Evolutionary conservation across 805 yeast genomes (phyloP).

Genomic region (Yarrowia bubula): DNA sequence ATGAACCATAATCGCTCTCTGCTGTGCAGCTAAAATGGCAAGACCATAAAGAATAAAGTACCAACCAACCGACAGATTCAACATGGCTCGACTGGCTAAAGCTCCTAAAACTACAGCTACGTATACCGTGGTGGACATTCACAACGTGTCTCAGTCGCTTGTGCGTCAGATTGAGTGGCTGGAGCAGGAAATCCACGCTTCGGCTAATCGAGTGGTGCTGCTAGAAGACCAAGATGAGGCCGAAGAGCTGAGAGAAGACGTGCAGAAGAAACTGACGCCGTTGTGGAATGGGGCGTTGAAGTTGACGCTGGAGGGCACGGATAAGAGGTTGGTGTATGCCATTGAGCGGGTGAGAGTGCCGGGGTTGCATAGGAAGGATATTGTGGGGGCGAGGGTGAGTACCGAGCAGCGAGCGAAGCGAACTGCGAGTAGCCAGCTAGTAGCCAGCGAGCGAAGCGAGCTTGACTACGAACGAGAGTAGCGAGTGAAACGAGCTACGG

Average conservation of each 20-base stretch:
- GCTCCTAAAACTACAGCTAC: not conserved
- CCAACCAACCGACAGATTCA: not conserved
- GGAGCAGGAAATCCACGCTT: conserved; percentile 16
- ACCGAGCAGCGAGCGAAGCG: not conserved
- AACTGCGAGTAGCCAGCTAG: too few relatives aligned
- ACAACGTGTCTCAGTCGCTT: conserved; percentile 35
- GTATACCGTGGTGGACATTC: conserved; percentile 30
- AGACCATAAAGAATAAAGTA: conserved; percentile 6
- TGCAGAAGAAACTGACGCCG: conserved; percentile 2
- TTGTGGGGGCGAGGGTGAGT: conserved; percentile 15
- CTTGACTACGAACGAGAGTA: too few relatives aligned
- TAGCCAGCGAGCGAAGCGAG: too few relatives aligned
- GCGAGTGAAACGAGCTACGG: too few relatives aligned
- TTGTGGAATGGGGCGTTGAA: conserved; percentile 1
- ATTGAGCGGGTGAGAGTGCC: conserved; percentile 1
- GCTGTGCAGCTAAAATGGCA: conserved; percentile 7
- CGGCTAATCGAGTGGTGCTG: conserved; percentile 16
- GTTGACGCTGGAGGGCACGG: not conserved
- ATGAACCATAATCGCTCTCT: too few relatives aligned
- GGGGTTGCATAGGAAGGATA: not conserved
- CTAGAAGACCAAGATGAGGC: conserved; percentile 7
- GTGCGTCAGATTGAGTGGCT: conserved; percentile 36
- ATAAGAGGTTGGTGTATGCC: not conserved
- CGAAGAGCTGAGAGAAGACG: not conserved
- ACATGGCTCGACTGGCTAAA: conserved; percentile 8